Percentiles rank a stretch among this genome's conserved stretches.
Conservation (phyloP, 1,284 basidiomycete species). For the Trichosporon sp. region DNA sequence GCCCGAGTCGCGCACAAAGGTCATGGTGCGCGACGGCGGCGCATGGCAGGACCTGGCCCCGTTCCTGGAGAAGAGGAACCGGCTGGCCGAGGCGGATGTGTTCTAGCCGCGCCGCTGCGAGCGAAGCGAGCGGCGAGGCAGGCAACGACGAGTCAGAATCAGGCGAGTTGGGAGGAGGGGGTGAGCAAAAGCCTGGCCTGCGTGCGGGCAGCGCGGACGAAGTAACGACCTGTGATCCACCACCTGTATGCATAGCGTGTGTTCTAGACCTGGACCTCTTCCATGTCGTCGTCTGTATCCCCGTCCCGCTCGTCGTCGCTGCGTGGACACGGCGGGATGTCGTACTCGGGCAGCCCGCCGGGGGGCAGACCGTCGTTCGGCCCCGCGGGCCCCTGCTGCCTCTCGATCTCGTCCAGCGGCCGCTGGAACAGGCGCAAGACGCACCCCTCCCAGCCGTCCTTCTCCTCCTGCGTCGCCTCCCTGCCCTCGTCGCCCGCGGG, state of each 20-base stretch:
- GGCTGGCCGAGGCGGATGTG: constrained; percentile 13
- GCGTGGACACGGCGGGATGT: not conserved
- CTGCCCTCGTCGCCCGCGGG: constrained; percentile 16
- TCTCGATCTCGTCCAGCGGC: constrained; percentile 7
- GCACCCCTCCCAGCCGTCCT: constrained; percentile 22
- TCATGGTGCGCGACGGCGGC: constrained; percentile 35
- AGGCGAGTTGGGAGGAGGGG: no score
- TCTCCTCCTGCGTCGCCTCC: constrained; percentile 1
- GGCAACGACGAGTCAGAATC: not conserved
- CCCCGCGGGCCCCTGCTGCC: not conserved
- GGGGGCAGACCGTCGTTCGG: not conserved
- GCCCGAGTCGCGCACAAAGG: constrained; percentile 28
- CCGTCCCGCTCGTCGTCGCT: not conserved
- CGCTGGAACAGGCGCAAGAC: constrained; percentile 10
- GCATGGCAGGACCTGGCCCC: constrained; percentile 33
- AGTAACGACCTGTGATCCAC: not conserved
- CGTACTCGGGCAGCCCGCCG: not conserved
- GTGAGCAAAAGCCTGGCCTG: not conserved
- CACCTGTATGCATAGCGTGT: constrained; percentile 8
- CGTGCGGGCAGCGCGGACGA: not conserved
- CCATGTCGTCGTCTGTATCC: not conserved
- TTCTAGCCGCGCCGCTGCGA: not conserved
- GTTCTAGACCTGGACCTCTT: not conserved
- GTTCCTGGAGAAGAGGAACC: constrained; percentile 23
- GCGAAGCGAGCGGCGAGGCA: not conserved